These are phyloP conservation scores for Carex kokanica DNA, from an alignment of 176 grass and related monocot species.

Conservation along the genomic window DNA sequence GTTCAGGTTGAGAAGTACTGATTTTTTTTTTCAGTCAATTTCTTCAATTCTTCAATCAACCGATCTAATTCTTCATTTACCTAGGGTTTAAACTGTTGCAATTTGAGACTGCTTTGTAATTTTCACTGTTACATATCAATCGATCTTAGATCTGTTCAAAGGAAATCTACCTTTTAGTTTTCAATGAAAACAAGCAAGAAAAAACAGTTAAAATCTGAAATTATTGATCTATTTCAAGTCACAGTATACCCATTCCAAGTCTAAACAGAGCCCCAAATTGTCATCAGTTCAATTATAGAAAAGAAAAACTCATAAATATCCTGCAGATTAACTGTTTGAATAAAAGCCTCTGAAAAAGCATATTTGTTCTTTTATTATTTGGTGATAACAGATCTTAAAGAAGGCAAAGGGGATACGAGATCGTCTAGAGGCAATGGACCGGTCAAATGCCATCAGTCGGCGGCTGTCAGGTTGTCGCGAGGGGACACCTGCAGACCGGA, in stretches of 20 bases:
- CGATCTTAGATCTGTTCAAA: background rate
- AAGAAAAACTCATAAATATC: background rate
- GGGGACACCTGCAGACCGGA: slow-evolving; percentile 89
- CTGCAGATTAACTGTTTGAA: background rate
- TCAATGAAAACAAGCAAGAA: background rate
- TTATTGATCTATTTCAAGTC: background rate
- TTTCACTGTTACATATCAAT: background rate
- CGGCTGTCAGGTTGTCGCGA: slow-evolving; percentile 60
- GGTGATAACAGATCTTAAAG: slow-evolving; percentile 14
- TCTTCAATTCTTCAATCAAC: background rate
- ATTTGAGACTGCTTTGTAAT: background rate
- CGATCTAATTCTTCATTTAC: background rate
- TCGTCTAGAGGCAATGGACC: slow-evolving; percentile 74
- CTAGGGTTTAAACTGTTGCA: background rate
- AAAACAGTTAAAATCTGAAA: background rate
- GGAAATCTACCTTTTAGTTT: background rate
- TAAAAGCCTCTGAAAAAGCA: background rate
- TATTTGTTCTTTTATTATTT: background rate
- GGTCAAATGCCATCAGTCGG: slow-evolving; percentile 62
- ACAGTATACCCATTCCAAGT: background rate
- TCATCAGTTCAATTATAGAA: background rate
- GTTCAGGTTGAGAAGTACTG: background rate
- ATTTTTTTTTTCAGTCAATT: background rate
- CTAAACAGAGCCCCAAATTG: background rate
- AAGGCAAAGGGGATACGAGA: slow-evolving; percentile 57